Evolutionary conservation across 495 filamentous ascomycete species (phyloP).

Genomic region (Talaromyces wortmannii): DNA sequence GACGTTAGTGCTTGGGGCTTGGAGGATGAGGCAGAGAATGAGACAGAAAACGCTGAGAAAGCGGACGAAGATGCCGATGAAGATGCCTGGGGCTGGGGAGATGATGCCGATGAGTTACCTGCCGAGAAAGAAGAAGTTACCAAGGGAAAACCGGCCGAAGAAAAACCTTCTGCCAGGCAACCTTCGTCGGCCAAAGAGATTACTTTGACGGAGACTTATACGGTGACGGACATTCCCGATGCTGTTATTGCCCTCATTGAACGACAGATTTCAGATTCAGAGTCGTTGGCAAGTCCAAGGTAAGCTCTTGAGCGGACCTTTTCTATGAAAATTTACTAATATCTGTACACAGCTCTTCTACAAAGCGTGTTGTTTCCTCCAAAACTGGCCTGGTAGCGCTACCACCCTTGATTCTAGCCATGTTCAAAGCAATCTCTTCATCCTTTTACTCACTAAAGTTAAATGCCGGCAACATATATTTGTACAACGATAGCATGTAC

Average conservation of each 20-base stretch:
- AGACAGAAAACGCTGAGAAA: slow-evolving; percentile 17
- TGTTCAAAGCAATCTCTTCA: slow-evolving; percentile 84
- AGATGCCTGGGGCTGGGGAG: slow-evolving; percentile 72
- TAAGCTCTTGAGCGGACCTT: slow-evolving; percentile 22
- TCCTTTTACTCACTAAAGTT: slow-evolving; percentile 64
- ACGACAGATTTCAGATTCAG: slow-evolving; percentile 63
- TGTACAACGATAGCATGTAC: slow-evolving; percentile 88
- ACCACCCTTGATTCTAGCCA: slow-evolving; percentile 76
- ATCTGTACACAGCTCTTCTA: slow-evolving; percentile 24
- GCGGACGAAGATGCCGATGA: slow-evolving; percentile 30
- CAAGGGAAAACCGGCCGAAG: slow-evolving; percentile 7
- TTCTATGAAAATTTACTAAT: slow-evolving; percentile 11
- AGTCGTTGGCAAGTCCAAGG: slow-evolving; percentile 47
- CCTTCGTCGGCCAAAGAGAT: slow-evolving; percentile 44
- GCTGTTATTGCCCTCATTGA: slow-evolving; percentile 64
- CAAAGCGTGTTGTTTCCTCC: slow-evolving; percentile 59
- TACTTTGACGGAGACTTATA: slow-evolving; percentile 80
- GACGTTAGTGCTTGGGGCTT: slow-evolving; percentile 61
- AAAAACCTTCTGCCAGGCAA: slow-evolving; percentile 8
- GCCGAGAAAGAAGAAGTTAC: not conserved
- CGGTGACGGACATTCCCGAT: slow-evolving; percentile 77
- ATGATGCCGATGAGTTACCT: slow-evolving; percentile 39
- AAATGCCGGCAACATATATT: slow-evolving; percentile 72
- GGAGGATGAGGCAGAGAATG: slow-evolving; percentile 41
- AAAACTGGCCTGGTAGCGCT: slow-evolving; percentile 70